Percentiles rank a stretch among this genome's conserved stretches.
Evolutionary conservation across 2,329 filamentous ascomycete species (phyloP).

Genomic region (Colletotrichum filicis): DNA sequence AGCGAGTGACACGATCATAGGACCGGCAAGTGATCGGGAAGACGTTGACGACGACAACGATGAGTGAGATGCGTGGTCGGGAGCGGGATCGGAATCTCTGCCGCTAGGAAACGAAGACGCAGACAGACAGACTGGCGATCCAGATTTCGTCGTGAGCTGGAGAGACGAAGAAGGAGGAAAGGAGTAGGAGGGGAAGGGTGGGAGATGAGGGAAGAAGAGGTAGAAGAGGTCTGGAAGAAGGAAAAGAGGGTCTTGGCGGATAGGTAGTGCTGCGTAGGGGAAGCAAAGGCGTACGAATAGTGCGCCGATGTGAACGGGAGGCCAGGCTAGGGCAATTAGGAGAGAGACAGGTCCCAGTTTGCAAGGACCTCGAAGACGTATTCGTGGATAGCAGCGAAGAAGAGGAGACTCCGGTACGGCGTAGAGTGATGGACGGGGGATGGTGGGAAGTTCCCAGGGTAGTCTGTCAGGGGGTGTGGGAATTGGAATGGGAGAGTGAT

Average conservation of each 20-base stretch:
- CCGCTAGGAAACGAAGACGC: slow-evolving; percentile 12
- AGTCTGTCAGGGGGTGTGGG: not conserved
- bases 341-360: slow-evolving; percentile 1
- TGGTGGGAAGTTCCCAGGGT: not conserved
- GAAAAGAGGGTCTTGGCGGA: slow-evolving; percentile 20
- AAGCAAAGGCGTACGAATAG: not conserved
- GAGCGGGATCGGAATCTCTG: slow-evolving; percentile 23
- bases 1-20: slow-evolving; percentile 37
- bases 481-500: not conserved
- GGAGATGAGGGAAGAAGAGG: slow-evolving; percentile 27
- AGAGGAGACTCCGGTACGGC: slow-evolving; percentile 17
- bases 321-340: slow-evolving; percentile 14
- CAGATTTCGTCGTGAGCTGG: slow-evolving; percentile 30
- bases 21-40: slow-evolving; percentile 35
- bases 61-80: too few species aligned
- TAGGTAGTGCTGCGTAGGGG: not conserved
- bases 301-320: slow-evolving; percentile 2
- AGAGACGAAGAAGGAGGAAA: slow-evolving; percentile 22
- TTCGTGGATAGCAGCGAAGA: not conserved
- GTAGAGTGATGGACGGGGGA: slow-evolving; percentile 22
- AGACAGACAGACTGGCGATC: slow-evolving; percentile 30
- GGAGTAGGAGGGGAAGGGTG: slow-evolving; percentile 15
- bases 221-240: slow-evolving; percentile 30
- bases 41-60: not conserved
- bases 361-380: slow-evolving; percentile 3